Conservation (phyloP, 2,329 filamentous ascomycete species). For the Didymella lethalis region DNA sequence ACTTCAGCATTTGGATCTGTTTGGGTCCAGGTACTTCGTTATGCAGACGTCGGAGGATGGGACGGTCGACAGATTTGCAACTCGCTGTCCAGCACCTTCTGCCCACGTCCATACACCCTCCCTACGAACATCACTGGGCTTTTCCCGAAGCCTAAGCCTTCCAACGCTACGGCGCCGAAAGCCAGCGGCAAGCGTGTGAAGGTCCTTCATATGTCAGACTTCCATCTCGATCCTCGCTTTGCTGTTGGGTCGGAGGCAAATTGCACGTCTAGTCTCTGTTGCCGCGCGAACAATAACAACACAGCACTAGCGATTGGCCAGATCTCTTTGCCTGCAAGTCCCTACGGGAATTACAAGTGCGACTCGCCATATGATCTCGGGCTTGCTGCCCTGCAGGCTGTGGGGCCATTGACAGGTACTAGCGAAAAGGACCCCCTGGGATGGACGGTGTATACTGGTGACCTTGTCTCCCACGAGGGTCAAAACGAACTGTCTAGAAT, state of each 20-base stretch:
- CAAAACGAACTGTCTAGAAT: conserved; percentile 7
- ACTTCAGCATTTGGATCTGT: conserved; percentile 6
- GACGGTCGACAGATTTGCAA: conserved; percentile 13
- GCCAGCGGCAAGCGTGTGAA: conserved; percentile 9
- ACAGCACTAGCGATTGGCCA: conserved; percentile 5
- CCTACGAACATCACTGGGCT: conserved; percentile 4
- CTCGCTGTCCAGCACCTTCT: conserved; percentile 9
- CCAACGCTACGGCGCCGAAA: conserved; percentile 7
- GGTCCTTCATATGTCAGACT: conserved; percentile 13
- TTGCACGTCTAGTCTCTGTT: conserved; percentile 9
- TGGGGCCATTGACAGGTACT: conserved; percentile 9
- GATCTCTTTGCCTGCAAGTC: conserved; percentile 1
- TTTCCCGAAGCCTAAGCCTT: conserved; percentile 8
- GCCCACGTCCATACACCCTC: conserved; percentile 5
- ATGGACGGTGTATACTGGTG: conserved; percentile 12
- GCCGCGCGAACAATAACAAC: conserved; percentile 12
- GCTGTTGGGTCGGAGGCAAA: conserved; percentile 14
- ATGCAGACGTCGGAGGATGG: conserved; percentile 12
- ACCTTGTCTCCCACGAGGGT: conserved; percentile 7
- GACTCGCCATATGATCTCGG: conserved; percentile 13
- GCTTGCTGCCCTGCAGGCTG: conserved; percentile 9
- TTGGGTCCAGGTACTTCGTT: conserved; percentile 11
- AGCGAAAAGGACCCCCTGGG: neutral
- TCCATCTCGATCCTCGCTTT: conserved; percentile 13
- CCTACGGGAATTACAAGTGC: conserved; percentile 8